These are phyloP conservation scores for Lachnellula arida DNA, from an alignment of 2,329 filamentous ascomycete genomes.

Conservation along the genomic window DNA sequence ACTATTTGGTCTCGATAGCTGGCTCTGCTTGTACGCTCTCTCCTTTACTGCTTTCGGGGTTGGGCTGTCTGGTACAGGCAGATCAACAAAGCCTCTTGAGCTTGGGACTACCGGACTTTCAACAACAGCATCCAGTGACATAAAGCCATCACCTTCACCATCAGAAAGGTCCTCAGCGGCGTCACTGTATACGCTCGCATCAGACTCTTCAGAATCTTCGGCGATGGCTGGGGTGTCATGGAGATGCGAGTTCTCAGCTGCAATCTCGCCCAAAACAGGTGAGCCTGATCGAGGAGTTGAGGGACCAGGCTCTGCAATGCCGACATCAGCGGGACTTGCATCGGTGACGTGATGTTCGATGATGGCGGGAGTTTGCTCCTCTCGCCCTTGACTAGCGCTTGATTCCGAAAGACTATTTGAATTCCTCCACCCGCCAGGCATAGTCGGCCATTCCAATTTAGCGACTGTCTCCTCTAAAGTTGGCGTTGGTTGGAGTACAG, in stretches of 20 bases:
- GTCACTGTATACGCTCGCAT: slow-evolving; percentile 66
- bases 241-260: slow-evolving; percentile 34
- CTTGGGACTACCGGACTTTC: slow-evolving; percentile 46
- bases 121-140: slow-evolving; percentile 68
- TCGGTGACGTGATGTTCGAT: slow-evolving; percentile 14
- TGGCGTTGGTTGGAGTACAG: slow-evolving; percentile 44
- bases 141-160: slow-evolving; percentile 60
- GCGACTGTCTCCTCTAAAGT: slow-evolving; percentile 34
- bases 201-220: slow-evolving; percentile 38
- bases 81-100: slow-evolving; percentile 17
- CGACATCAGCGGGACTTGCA: slow-evolving; percentile 18
- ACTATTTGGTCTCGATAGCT: slow-evolving; percentile 16
- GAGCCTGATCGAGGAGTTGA: slow-evolving; percentile 1
- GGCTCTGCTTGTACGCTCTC: slow-evolving; percentile 19
- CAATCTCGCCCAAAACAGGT: slow-evolving; percentile 14
- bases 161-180: slow-evolving; percentile 70
- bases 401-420: slow-evolving; percentile 33
- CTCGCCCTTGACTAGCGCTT: slow-evolving; percentile 7
- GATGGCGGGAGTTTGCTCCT: background rate
- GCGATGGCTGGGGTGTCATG: slow-evolving; percentile 18
- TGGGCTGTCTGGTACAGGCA: slow-evolving; percentile 27
- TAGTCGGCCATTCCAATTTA: slow-evolving; percentile 31
- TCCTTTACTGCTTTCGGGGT: slow-evolving; percentile 23
- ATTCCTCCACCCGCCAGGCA: slow-evolving; percentile 58
- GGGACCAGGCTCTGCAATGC: slow-evolving; percentile 20